Evolutionary conservation across 1,139 yeast species (phyloP), one percentile per base, ranked within the genome.

Genomic region (Geotrichum citri-aurantii): DNA sequence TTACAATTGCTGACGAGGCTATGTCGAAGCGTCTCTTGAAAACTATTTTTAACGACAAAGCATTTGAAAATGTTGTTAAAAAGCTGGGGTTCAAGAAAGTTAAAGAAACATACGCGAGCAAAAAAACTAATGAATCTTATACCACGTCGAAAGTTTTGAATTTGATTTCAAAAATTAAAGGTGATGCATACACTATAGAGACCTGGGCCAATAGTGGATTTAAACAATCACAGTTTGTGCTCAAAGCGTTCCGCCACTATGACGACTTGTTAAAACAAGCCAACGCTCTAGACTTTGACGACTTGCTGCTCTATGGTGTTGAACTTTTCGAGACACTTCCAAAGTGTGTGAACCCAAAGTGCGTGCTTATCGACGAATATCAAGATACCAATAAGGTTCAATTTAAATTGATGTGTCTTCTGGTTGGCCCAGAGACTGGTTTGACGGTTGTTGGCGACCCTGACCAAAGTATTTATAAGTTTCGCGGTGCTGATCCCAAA

Each of bases 381-480:
- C 99, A 93, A 73, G 99, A 93, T 67, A 91, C 97, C 0, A 90
- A 88, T 65, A 78, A 78, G 31, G 78, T 89, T 24, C 98, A 93
- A 69, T 76, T 90, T 61, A 81, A 82, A 57, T 75, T 93, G 52
- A 80, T 89, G 78, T 80, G 79, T 62, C 75, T 77, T 23, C 79
- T 92, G 63, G 84, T 89, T 0, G 70, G 73, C 19, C 73, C 74
- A 4, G 70, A 72, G 14, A 47, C 50, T 1, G 60, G 60, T 10
- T 31, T 58, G 6, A 88, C 97, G 0, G 83, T 91, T 1, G 98
- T 93, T 0, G 99, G 99, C 0, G 99, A 93, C 67, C 96, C 97
- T 0, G 97, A 93, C 71, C 98, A 93, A 71, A 86, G 96, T 68
- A 93, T 93, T 31, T 93, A 93, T 69, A 90, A 53, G 11, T 60